Evolutionary conservation across 2,329 filamentous ascomycete genomes (phyloP).

Genomic region (Trichoderma atrobrunneum): DNA sequence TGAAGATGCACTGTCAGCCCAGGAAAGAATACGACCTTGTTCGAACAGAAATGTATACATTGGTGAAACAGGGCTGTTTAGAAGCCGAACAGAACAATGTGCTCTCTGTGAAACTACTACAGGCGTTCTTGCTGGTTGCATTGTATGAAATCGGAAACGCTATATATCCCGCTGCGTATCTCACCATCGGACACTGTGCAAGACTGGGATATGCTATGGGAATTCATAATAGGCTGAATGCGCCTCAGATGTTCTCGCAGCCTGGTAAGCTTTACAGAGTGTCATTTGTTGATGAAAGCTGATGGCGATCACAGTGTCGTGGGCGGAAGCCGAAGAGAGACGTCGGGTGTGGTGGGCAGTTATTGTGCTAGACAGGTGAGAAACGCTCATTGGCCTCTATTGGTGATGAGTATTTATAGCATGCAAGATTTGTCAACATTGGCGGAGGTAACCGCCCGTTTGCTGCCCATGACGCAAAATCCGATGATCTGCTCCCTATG

Average conservation of each 20-base stretch:
- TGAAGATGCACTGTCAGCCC: background rate
- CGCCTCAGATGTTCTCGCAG: background rate
- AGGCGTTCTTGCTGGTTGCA: background rate
- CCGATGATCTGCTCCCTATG: background rate
- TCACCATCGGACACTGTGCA: background rate
- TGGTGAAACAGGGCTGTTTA: background rate
- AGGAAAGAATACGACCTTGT: background rate
- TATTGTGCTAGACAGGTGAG: background rate
- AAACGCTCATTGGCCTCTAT: background rate
- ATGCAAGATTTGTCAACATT: background rate
- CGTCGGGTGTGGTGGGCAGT: background rate
- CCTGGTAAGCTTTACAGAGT: background rate
- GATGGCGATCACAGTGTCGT: background rate
- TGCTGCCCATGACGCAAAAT: background rate
- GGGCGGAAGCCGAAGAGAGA: background rate
- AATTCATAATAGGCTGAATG: background rate
- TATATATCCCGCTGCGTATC: background rate
- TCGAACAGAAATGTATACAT: background rate
- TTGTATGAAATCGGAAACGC: background rate
- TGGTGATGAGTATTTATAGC: background rate
- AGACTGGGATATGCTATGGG: background rate
- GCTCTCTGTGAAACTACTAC: background rate
- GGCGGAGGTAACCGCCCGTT: background rate
- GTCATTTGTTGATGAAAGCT: background rate
- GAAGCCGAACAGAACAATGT: background rate